Conservation (phyloP, 2,329 filamentous ascomycete species). For the Lizonia empirigonia region DNA sequence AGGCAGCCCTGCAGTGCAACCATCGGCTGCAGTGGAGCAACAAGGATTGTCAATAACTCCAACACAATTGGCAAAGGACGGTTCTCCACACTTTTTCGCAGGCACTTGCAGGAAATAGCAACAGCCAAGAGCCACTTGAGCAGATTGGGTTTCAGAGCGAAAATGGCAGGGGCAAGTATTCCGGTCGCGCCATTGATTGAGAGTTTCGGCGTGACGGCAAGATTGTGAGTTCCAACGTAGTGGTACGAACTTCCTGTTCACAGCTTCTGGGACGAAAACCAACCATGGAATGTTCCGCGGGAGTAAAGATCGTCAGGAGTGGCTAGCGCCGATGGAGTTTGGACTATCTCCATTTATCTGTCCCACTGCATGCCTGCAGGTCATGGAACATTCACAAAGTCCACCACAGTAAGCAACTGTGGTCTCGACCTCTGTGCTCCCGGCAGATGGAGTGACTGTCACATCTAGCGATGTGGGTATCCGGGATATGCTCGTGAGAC, state of each 20-base stretch:
- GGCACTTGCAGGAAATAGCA: conserved; percentile 7
- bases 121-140: conserved; percentile 8
- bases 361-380: conserved; percentile 16
- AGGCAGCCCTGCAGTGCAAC: conserved; percentile 17
- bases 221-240: neutral
- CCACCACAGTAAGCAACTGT: conserved; percentile 10
- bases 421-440: conserved; percentile 13
- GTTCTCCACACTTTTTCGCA: conserved; percentile 2
- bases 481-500: no score
- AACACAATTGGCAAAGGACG: conserved; percentile 5
- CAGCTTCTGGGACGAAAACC: conserved; percentile 14
- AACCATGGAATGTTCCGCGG: conserved; percentile 6
- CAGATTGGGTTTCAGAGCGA: neutral
- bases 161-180: neutral
- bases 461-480: no score
- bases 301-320: conserved; percentile 15
- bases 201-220: neutral
- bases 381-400: conserved; percentile 10
- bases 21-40: conserved; percentile 6
- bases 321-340: conserved; percentile 1
- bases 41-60: conserved; percentile 12
- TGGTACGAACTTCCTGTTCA: conserved; percentile 9
- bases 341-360: conserved; percentile 2
- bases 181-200: conserved; percentile 6
- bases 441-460: conserved; percentile 7